phyloP scores from a whole-genome alignment of 106 monocot species.

The Amphibolis antarctica region DNA sequence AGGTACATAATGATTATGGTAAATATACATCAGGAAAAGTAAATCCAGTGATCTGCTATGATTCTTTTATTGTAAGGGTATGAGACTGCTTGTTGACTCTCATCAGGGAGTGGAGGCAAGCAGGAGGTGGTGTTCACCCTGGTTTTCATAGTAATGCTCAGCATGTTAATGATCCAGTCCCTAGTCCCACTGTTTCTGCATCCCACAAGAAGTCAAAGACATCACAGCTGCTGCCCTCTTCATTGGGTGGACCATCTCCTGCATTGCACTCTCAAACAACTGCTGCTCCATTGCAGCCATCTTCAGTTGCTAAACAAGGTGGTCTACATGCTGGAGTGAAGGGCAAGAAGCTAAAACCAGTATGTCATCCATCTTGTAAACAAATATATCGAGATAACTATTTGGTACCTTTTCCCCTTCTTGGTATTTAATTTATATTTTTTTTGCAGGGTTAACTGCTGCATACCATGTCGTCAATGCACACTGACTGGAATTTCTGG shows the following conservation, averaged over 20 bases:
- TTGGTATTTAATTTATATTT: background rate
- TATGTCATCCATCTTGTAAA: constrained; percentile 17
- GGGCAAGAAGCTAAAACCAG: constrained; percentile 76
- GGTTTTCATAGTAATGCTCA: constrained; percentile 51
- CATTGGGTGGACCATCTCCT: constrained; percentile 44
- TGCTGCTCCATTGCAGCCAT: constrained; percentile 36
- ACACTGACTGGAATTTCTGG: constrained; percentile 20
- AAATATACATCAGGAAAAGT: too few species aligned
- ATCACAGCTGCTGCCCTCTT: constrained; percentile 45
- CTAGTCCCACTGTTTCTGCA: constrained; percentile 76
- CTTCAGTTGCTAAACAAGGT: constrained; percentile 54
- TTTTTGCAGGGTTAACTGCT: constrained; percentile 39
- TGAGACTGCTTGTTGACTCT: background rate
- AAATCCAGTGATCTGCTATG: too few species aligned
- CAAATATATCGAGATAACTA: background rate
- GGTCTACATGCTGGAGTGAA: constrained; percentile 29
- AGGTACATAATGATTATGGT: too few species aligned
- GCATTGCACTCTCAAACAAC: constrained; percentile 32
- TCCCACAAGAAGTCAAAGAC: constrained; percentile 82
- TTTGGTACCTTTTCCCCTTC: background rate
- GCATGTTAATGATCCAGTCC: constrained; percentile 40
- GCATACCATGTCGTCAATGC: constrained; percentile 18
- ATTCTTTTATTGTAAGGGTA: too few species aligned
- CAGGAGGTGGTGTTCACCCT: constrained; percentile 29
- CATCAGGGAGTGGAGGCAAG: constrained; percentile 83